phyloP scores from a whole-genome alignment of 1,139 yeast genomes.

The Wickerhamomyces sp. region DNA sequence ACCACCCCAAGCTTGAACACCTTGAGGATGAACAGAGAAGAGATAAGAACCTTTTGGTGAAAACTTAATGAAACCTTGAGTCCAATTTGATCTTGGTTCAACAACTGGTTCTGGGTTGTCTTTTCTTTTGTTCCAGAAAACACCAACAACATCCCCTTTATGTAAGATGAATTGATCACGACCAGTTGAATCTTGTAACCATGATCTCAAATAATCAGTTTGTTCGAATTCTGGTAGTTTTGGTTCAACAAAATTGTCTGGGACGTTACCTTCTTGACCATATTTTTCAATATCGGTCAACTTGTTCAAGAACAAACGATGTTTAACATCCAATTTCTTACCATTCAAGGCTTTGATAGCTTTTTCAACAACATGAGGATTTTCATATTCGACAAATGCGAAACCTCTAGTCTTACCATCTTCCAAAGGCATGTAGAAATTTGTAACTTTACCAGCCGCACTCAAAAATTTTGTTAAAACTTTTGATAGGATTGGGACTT shows the following conservation, averaged over 20 bases:
- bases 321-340: constrained; percentile 91
- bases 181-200: constrained; percentile 87
- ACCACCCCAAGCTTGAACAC: constrained; percentile 97
- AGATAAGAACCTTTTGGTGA: constrained; percentile 92
- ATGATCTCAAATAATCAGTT: constrained; percentile 77
- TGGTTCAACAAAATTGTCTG: constrained; percentile 67
- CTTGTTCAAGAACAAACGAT: constrained; percentile 79
- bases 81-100: constrained; percentile 79
- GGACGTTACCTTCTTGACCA: constrained; percentile 63
- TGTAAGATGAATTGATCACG: constrained; percentile 90
- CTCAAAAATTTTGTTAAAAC: constrained; percentile 79
- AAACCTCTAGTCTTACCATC: constrained; percentile 82
- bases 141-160: constrained; percentile 74
- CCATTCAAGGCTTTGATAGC: constrained; percentile 81
- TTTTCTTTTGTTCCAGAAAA: constrained; percentile 81
- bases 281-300: constrained; percentile 81
- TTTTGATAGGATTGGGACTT: constrained; percentile 77
- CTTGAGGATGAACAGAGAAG: constrained; percentile 88
- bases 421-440: constrained; percentile 75
- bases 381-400: constrained; percentile 78
- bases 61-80: constrained; percentile 82
- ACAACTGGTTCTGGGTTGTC: constrained; percentile 73
- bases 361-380: constrained; percentile 61
- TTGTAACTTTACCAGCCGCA: constrained; percentile 48
- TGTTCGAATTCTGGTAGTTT: constrained; percentile 63